Evolutionary conservation across 805 yeast species (phyloP).

Genomic region (Hanseniaspora lindneri): DNA sequence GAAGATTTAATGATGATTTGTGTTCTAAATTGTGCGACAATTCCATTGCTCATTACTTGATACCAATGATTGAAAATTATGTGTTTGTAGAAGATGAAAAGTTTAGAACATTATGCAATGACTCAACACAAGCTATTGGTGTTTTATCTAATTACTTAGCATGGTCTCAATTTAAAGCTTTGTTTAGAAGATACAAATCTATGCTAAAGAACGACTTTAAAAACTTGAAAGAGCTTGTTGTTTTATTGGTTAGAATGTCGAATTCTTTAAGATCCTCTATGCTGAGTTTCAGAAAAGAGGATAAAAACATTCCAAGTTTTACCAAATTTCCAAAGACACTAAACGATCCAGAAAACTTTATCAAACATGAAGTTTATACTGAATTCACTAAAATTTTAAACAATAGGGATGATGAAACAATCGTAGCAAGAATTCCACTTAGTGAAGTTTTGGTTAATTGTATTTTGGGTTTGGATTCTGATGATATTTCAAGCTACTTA

Average conservation of each 20-base stretch:
- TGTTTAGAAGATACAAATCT: slow-evolving; percentile 55
- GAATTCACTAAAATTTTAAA: slow-evolving; percentile 48
- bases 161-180: slow-evolving; percentile 72
- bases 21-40: slow-evolving; percentile 38
- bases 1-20: slow-evolving; percentile 40
- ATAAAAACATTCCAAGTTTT: slow-evolving; percentile 19
- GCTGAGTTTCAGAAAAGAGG: slow-evolving; percentile 20
- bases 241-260: slow-evolving; percentile 47
- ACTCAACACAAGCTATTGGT: slow-evolving; percentile 53
- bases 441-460: slow-evolving; percentile 69
- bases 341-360: slow-evolving; percentile 34
- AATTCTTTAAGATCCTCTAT: slow-evolving; percentile 36
- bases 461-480: slow-evolving; percentile 48
- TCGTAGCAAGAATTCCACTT: slow-evolving; percentile 61
- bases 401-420: slow-evolving; percentile 65
- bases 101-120: slow-evolving; percentile 50
- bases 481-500: slow-evolving; percentile 43
- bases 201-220: slow-evolving; percentile 38
- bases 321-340: slow-evolving; percentile 30
- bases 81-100: slow-evolving; percentile 51
- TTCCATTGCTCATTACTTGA: slow-evolving; percentile 62
- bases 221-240: slow-evolving; percentile 44
- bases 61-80: slow-evolving; percentile 78
- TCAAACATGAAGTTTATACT: slow-evolving; percentile 49
- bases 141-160: slow-evolving; percentile 44